A percentile compares a stretch with the other conserved stretches of the same genome.
These are phyloP conservation scores for Penicillium canariense DNA, from an alignment of 495 filamentous ascomycete species.

Conservation along the genomic window DNA sequence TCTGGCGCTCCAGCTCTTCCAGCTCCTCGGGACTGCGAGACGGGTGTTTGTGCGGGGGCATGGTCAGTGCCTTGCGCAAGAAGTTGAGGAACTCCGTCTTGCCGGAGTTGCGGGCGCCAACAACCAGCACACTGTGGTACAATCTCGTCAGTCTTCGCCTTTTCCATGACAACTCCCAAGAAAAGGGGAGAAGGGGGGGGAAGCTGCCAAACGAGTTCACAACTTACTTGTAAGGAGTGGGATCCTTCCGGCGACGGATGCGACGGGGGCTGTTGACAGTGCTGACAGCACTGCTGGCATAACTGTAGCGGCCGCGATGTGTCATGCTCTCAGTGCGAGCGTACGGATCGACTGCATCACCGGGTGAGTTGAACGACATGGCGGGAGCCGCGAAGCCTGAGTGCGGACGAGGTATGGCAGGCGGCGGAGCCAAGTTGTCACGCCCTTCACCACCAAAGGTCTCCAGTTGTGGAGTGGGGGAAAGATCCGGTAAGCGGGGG, in stretches of 20 bases:
- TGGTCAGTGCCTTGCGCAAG: slow-evolving; percentile 76
- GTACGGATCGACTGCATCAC: slow-evolving; percentile 67
- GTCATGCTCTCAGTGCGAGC: slow-evolving; percentile 91
- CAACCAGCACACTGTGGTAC: slow-evolving; percentile 75
- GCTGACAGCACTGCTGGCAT: slow-evolving; percentile 88
- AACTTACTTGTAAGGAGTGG: slow-evolving; percentile 95
- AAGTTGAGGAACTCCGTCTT: slow-evolving; percentile 98
- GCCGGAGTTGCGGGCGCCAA: slow-evolving; percentile 84
- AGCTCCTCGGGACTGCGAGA: slow-evolving; percentile 52
- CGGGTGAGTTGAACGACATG: slow-evolving; percentile 26
- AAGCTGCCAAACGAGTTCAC: not conserved
- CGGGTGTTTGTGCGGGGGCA: slow-evolving; percentile 71
- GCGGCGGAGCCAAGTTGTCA: slow-evolving; percentile 20
- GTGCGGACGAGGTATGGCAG: slow-evolving; percentile 18
- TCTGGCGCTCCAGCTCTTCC: slow-evolving; percentile 40
- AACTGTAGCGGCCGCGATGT: slow-evolving; percentile 93
- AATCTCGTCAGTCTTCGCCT: not conserved
- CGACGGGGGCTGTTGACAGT: slow-evolving; percentile 92
- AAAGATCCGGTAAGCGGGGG: slow-evolving; percentile 77
- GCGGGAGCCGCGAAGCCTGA: slow-evolving; percentile 17
- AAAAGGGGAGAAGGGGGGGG: not conserved
- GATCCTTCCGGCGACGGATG: slow-evolving; percentile 91
- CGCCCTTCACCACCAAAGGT: slow-evolving; percentile 71
- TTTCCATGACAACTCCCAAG: not conserved
- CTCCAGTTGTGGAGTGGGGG: slow-evolving; percentile 61